Base-by-base conservation (phyloP, 257 asterid species). In the Gentiana macrophylla region DNA sequence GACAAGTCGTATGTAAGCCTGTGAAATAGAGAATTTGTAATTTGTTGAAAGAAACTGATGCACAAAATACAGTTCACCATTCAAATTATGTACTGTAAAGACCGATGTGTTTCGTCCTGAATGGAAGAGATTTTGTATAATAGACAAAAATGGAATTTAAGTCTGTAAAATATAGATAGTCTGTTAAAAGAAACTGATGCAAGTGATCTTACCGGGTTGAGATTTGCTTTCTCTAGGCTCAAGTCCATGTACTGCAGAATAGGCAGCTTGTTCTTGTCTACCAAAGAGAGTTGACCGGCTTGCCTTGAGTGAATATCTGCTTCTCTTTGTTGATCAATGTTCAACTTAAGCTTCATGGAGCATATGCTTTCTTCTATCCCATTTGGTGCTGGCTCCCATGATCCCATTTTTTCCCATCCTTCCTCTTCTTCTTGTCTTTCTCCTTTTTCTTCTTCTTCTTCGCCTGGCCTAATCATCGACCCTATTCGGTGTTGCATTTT, bases 211-310 rank as follows among this genome's bases (percentile, higher is more conserved):
- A 84, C 94, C 76, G 83, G 80, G 74, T 7, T 67, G 6, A 87
- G 83, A 8, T 32, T 49, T 58, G 87, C 89, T 64, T 67, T 80
- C 57, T 83, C 86, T 1, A 91, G 79, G 57, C 94, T 87, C 84
- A 86, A 36, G 66, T 84, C 95, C 69, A 86, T 37, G 91, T 15
- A 54, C 37, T 24, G 48, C 45, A 87, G 89, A 51, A 84, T 61
- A 34, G 96, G 84, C 34, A 87, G 79, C 72, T 84, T 87, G 13
- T 74, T 56, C 52, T 55, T 37, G 70, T 84, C 84, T 38, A 77
- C 86, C 2, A 74, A 13, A 71, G 71, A 67, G 5, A 84, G 41
- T 33, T 63, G 81, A n/a, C 96, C 96, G 2, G 93, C 93, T 32
- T 80, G 69, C 41, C 84, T 68, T 1, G 93, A 74, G 72, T 71